These are phyloP conservation scores for Thalia dealbata DNA, from an alignment of 176 grass and related monocot genomes.

Conservation along the genomic window DNA sequence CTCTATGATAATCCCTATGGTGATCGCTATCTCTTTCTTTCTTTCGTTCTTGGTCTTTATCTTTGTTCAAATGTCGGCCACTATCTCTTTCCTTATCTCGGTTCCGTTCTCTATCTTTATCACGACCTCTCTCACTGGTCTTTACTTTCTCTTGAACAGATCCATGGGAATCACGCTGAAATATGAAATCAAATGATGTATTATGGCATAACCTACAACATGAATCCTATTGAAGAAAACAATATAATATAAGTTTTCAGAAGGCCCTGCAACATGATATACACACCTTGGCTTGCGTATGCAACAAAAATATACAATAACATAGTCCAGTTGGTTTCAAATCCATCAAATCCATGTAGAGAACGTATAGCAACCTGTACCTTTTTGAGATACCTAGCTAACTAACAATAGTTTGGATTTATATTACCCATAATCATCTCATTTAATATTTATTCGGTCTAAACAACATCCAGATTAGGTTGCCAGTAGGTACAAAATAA, in stretches of 20 bases:
- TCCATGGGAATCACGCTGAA: neutral
- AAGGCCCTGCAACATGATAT: too few relatives aligned
- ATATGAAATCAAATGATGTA: neutral
- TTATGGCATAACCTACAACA: too few relatives aligned
- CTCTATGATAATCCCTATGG: slow-evolving; percentile 12
- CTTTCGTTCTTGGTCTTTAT: neutral
- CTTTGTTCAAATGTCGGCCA: neutral
- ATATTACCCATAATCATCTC: too few relatives aligned
- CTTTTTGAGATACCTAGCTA: too few relatives aligned
- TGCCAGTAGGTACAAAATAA: neutral
- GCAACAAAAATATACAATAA: neutral
- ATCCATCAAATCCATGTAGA: neutral
- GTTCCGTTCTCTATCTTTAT: slow-evolving; percentile 5
- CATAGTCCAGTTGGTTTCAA: neutral
- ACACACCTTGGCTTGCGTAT: neutral
- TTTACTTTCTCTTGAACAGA: neutral
- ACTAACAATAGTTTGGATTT: too few relatives aligned
- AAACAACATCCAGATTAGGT: neutral
- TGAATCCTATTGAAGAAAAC: too few relatives aligned
- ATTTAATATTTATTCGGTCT: neutral
- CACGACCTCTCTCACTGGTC: slow-evolving; percentile 9
- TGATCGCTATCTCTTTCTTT: slow-evolving; percentile 9
- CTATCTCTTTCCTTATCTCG: slow-evolving; percentile 14
- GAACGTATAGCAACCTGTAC: neutral
- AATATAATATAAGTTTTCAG: too few relatives aligned